phyloP scores from a whole-genome alignment of 768 basidiomycete species.

The Mycena floridula region DNA sequence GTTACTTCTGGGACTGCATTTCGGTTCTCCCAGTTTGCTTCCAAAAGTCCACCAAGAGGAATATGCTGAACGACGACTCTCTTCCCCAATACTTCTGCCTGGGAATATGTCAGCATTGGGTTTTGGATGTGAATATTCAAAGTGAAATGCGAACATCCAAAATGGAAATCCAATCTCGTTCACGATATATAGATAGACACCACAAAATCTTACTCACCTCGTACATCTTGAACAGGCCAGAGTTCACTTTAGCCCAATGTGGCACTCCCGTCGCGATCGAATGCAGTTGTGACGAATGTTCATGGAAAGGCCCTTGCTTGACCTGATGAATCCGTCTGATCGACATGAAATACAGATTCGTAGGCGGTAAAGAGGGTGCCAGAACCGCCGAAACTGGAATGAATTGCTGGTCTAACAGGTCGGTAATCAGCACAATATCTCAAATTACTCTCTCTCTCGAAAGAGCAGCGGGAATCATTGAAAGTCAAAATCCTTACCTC shows the following conservation, averaged over 20 bases:
- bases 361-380: conserved; percentile 46
- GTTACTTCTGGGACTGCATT: no score
- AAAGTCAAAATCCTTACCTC: conserved; percentile 37
- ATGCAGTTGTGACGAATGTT: conserved; percentile 87
- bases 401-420: conserved; percentile 46
- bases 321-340: conserved; percentile 75
- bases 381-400: conserved; percentile 65
- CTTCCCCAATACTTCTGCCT: conserved; percentile 91
- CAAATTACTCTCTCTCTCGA: no score
- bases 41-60: conserved; percentile 75
- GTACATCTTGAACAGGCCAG: conserved; percentile 94
- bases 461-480: no score
- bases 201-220: conserved; percentile 38
- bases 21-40: no score
- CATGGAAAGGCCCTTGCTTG: conserved; percentile 84
- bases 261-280: conserved; percentile 84
- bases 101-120: not conserved
- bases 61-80: conserved; percentile 96
- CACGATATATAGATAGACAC: no score
- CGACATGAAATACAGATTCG: conserved; percentile 78
- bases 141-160: no score
- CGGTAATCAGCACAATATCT: not conserved
- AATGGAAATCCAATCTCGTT: no score
- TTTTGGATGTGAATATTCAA: not conserved
- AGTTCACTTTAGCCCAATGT: conserved; percentile 88